These are phyloP conservation scores for Xanthoconium stramineum DNA, from an alignment of 768 basidiomycete species.

Conservation along the genomic window DNA sequence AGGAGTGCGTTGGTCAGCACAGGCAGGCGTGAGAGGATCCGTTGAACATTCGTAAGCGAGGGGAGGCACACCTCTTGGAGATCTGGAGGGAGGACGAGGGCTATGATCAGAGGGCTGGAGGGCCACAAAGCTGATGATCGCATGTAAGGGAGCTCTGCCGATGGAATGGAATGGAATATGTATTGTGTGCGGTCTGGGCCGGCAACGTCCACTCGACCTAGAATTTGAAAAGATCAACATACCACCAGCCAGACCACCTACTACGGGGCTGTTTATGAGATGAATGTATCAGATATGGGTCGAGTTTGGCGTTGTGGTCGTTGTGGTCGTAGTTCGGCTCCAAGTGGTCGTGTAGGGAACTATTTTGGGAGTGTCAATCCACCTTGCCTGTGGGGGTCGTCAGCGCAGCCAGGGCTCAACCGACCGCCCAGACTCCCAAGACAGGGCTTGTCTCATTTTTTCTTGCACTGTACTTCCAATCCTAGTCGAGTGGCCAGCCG, in stretches of 20 bases:
- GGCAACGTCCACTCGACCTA: neutral
- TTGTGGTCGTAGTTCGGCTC: slow-evolving; percentile 6
- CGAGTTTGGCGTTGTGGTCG: neutral
- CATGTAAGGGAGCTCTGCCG: neutral
- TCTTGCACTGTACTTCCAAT: slow-evolving; percentile 20
- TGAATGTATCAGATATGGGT: neutral
- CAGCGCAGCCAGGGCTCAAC: slow-evolving; percentile 30
- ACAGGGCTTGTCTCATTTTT: neutral
- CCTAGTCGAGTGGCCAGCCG: slow-evolving; percentile 15
- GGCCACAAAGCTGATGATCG: slow-evolving; percentile 7
- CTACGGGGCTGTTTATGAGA: neutral
- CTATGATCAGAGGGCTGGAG: neutral
- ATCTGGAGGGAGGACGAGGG: neutral
- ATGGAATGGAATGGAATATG: neutral
- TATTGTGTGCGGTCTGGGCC: neutral
- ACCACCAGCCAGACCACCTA: neutral
- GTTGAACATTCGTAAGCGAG: slow-evolving; percentile 4
- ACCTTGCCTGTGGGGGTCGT: slow-evolving; percentile 23
- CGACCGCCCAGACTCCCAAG: slow-evolving; percentile 10
- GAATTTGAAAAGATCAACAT: neutral
- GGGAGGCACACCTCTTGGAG: slow-evolving; percentile 1
- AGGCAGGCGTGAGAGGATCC: slow-evolving; percentile 11
- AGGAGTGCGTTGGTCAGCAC: neutral
- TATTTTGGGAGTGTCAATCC: slow-evolving; percentile 15
- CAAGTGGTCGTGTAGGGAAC: too few relatives aligned